Percentiles rank a stretch among this genome's conserved stretches.
These are phyloP conservation scores for Tuber borchii DNA, from an alignment of 495 filamentous ascomycete species.

Conservation along the genomic window DNA sequence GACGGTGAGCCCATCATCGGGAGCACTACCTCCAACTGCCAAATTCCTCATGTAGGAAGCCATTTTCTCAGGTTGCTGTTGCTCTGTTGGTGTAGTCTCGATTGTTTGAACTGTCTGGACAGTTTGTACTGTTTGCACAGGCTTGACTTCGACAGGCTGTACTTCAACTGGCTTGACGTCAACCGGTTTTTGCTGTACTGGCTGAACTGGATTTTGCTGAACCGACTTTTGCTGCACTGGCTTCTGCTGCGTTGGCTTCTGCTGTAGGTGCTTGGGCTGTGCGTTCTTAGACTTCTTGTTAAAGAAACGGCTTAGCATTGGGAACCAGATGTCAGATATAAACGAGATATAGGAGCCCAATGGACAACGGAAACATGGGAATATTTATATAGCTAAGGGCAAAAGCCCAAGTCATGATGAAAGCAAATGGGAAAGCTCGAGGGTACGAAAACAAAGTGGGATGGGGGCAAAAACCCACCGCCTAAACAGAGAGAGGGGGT, in stretches of 20 bases:
- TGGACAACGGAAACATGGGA: not conserved
- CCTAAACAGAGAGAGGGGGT: constrained; percentile 26
- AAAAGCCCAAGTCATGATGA: constrained; percentile 9
- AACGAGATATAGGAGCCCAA: not conserved
- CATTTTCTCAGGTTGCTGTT: constrained; percentile 23
- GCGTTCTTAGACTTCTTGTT: constrained; percentile 25
- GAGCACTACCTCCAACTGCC: not conserved
- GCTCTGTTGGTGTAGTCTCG: not conserved
- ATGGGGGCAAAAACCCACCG: constrained; percentile 22
- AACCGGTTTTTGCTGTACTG: constrained; percentile 8
- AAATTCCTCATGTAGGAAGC: constrained; percentile 24
- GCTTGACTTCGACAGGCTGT: constrained; percentile 11
- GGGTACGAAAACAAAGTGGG: constrained; percentile 35
- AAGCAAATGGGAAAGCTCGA: constrained; percentile 18
- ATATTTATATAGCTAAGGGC: not conserved
- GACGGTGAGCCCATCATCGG: constrained; percentile 25
- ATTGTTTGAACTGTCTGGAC: constrained; percentile 6
- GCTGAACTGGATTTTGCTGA: constrained; percentile 7
- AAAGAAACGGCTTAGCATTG: constrained; percentile 31
- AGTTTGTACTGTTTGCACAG: constrained; percentile 15
- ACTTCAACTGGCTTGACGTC: constrained; percentile 16
- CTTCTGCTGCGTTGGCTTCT: constrained; percentile 11
- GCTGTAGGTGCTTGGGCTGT: constrained; percentile 18
- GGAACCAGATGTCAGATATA: constrained; percentile 15
- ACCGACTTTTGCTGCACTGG: constrained; percentile 12